Conservation (phyloP, 495 filamentous ascomycete genomes). For the Tuber magnatum region DNA sequence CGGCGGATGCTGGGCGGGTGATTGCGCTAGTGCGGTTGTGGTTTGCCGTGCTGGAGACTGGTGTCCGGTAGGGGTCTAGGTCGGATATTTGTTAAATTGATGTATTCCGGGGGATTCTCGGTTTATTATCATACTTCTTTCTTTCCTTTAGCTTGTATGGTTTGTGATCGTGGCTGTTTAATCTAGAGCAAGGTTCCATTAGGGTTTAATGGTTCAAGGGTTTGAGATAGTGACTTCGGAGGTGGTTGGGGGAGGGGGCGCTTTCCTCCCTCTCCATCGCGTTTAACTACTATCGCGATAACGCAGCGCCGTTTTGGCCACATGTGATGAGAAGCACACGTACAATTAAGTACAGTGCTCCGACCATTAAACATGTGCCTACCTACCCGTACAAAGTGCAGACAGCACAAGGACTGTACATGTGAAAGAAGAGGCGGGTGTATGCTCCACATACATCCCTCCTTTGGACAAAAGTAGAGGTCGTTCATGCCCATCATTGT, state of each 20-base stretch:
- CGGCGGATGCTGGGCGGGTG: neutral
- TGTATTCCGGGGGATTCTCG: neutral
- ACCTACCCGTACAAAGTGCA: neutral
- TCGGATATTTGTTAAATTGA: neutral
- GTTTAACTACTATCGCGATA: neutral
- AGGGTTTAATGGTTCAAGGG: neutral
- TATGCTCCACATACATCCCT: neutral
- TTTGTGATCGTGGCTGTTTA: neutral
- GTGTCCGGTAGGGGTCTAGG: neutral
- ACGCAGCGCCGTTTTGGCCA: neutral
- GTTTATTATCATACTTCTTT: neutral
- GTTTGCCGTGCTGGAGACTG: neutral
- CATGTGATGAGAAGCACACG: conserved; percentile 1
- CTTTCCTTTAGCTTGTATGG: neutral
- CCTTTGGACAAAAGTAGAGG: neutral
- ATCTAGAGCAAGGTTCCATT: neutral
- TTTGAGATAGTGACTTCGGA: neutral
- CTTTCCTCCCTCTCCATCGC: neutral
- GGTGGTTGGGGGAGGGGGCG: neutral
- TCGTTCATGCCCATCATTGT: neutral
- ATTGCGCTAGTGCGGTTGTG: neutral
- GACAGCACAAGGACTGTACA: neutral
- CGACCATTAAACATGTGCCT: neutral
- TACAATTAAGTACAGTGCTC: neutral
- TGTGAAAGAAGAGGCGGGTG: neutral